These are phyloP conservation scores for Moesziomyces parantarcticus DNA, from an alignment of 1,284 basidiomycete species.

Conservation along the genomic window DNA sequence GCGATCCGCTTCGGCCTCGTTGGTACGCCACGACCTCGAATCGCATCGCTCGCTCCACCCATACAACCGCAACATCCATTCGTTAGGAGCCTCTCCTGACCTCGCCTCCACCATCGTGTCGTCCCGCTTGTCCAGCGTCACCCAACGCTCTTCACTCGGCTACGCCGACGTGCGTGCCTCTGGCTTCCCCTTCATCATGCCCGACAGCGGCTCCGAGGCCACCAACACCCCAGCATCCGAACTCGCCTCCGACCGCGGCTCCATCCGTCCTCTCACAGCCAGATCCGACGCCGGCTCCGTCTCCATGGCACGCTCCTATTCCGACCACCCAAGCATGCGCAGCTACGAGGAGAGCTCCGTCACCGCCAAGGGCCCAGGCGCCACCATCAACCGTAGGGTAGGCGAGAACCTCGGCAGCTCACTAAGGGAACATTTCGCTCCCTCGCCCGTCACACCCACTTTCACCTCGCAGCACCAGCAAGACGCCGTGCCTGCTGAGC, in stretches of 20 bases:
- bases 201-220: conserved; percentile 39
- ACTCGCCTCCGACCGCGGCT: conserved; percentile 26
- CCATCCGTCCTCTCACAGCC: conserved; percentile 22
- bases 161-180: conserved; percentile 36
- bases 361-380: conserved; percentile 33
- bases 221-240: conserved; percentile 31
- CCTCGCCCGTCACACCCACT: conserved; percentile 4
- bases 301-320: conserved; percentile 20
- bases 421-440: conserved; percentile 26
- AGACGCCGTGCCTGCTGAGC: conserved; percentile 5
- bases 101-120: conserved; percentile 27
- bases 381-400: conserved; percentile 24
- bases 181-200: conserved; percentile 51
- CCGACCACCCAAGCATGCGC: conserved; percentile 32
- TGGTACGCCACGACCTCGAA: conserved; percentile 9
- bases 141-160: conserved; percentile 32
- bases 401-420: conserved; percentile 31
- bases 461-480: conserved; percentile 7
- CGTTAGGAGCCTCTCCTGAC: conserved; percentile 43
- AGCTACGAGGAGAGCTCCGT: conserved; percentile 42
- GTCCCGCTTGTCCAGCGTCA: conserved; percentile 5
- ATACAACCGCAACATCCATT: conserved; percentile 32
- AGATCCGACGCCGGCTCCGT: conserved; percentile 23
- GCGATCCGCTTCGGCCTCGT: conserved; percentile 26
- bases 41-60: neutral